phyloP scores from a whole-genome alignment of 2,329 filamentous ascomycete genomes.

The Thielaviopsis punctulata region DNA sequence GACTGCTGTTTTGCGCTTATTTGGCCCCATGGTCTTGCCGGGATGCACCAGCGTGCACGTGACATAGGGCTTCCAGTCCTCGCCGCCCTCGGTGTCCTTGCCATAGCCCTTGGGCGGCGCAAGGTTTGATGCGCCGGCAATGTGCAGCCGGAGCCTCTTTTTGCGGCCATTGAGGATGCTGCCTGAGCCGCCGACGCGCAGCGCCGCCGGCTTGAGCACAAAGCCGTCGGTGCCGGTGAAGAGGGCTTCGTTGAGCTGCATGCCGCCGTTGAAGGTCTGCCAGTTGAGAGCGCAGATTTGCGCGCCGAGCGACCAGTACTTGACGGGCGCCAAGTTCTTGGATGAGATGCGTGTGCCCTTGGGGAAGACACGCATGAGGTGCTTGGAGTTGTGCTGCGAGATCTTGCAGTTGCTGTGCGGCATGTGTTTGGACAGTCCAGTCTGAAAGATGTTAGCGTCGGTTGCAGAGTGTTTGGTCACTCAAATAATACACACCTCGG shows the following conservation, averaged over 20 bases:
- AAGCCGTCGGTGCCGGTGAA: constrained; percentile 49
- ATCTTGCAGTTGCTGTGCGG: constrained; percentile 31
- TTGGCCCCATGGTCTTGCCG: constrained; percentile 27
- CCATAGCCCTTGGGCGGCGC: constrained; percentile 22
- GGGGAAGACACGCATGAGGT: constrained; percentile 54
- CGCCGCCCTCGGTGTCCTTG: constrained; percentile 9
- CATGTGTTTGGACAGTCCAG: constrained; percentile 1
- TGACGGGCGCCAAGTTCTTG: constrained; percentile 42
- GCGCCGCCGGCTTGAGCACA: constrained; percentile 43
- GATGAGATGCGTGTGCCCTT: constrained; percentile 53
- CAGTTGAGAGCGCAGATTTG: constrained; percentile 56
- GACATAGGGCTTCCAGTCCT: constrained; percentile 36
- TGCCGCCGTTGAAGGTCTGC: constrained; percentile 48
- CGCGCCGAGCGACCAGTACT: constrained; percentile 49
- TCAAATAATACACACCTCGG: constrained; percentile 24
- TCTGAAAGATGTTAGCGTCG: not conserved
- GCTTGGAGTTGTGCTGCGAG: constrained; percentile 40
- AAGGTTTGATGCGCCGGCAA: constrained; percentile 45
- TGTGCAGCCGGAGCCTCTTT: constrained; percentile 36
- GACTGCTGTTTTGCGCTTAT: constrained; percentile 43
- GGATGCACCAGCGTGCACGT: constrained; percentile 48
- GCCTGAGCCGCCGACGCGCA: constrained; percentile 38
- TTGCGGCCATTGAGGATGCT: constrained; percentile 27
- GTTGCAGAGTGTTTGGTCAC: too few relatives aligned
- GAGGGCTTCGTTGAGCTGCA: constrained; percentile 52